phyloP scores from a whole-genome alignment of 2,329 filamentous ascomycete genomes.

The Zymoseptoria brevis region DNA sequence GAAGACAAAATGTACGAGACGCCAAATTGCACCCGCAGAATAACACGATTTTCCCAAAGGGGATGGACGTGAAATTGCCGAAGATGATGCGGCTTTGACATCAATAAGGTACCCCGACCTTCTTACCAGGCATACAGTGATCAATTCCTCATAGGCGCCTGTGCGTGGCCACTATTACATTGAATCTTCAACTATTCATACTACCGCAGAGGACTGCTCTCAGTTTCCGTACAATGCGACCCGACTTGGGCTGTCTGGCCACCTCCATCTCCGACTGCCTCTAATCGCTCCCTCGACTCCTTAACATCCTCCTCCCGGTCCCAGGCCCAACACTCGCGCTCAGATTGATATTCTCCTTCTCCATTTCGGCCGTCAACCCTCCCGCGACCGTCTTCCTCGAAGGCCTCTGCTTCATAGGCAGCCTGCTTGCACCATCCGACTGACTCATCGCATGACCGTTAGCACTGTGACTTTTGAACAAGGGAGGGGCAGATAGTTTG shows the following conservation, averaged over 20 bases:
- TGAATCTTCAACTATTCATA: background rate
- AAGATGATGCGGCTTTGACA: background rate
- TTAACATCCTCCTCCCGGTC: slow-evolving; percentile 38
- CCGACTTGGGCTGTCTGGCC: background rate
- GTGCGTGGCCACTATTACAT: background rate
- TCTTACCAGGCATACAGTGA: too few relatives aligned
- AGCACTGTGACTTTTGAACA: slow-evolving; percentile 39
- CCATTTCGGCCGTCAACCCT: slow-evolving; percentile 18
- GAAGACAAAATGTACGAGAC: background rate
- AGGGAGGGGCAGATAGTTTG: slow-evolving; percentile 28
- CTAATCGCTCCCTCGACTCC: slow-evolving; percentile 19
- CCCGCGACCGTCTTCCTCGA: slow-evolving; percentile 37
- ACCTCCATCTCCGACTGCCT: background rate
- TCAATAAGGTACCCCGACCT: background rate
- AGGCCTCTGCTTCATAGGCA: slow-evolving; percentile 36
- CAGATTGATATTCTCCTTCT: slow-evolving; percentile 33
- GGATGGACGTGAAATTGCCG: background rate
- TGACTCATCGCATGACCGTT: slow-evolving; percentile 14
- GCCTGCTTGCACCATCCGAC: slow-evolving; percentile 28
- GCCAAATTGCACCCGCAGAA: background rate
- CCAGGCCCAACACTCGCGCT: slow-evolving; percentile 32
- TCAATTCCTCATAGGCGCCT: background rate
- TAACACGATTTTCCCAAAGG: background rate
- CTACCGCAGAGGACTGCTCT: background rate
- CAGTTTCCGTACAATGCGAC: background rate